phyloP scores from a whole-genome alignment of 2,329 filamentous ascomycete genomes.

The Dothistroma pini region DNA sequence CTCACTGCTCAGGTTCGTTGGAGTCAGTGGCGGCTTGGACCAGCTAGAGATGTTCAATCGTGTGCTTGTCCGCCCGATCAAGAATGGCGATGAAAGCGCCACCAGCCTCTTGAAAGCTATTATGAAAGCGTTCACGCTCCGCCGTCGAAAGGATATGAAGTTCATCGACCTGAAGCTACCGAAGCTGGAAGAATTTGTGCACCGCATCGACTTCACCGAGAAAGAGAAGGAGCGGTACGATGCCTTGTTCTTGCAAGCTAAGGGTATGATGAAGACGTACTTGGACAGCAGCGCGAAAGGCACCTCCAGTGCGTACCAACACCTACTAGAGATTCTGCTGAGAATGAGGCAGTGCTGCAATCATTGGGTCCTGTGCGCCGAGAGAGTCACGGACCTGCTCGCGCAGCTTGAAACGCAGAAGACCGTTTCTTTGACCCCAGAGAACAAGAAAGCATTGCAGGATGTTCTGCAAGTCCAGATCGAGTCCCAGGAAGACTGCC shows the following conservation, averaged over 20 bases:
- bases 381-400: slow-evolving; percentile 70
- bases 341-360: slow-evolving; percentile 83
- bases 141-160: slow-evolving; percentile 81
- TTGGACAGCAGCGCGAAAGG: slow-evolving; percentile 2
- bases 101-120: slow-evolving; percentile 67
- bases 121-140: slow-evolving; percentile 75
- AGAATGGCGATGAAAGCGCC: slow-evolving; percentile 53
- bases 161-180: slow-evolving; percentile 81
- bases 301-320: slow-evolving; percentile 59
- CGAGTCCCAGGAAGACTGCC: slow-evolving; percentile 77
- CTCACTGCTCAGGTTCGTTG: slow-evolving; percentile 73
- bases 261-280: slow-evolving; percentile 62
- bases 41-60: slow-evolving; percentile 69
- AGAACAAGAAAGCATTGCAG: slow-evolving; percentile 70
- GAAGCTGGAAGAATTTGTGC: slow-evolving; percentile 70
- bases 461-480: slow-evolving; percentile 71
- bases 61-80: slow-evolving; percentile 66
- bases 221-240: slow-evolving; percentile 77
- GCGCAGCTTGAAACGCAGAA: slow-evolving; percentile 64
- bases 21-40: slow-evolving; percentile 71
- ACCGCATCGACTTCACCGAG: slow-evolving; percentile 67
- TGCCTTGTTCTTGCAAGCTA: slow-evolving; percentile 69
- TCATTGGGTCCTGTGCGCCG: slow-evolving; percentile 78
- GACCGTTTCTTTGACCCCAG: slow-evolving; percentile 65
- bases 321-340: slow-evolving; percentile 75